A percentile compares a stretch with the other conserved stretches of the same genome.
phyloP scores from a whole-genome alignment of 2,329 filamentous ascomycete genomes.

The Phyllosticta citriasiana region DNA sequence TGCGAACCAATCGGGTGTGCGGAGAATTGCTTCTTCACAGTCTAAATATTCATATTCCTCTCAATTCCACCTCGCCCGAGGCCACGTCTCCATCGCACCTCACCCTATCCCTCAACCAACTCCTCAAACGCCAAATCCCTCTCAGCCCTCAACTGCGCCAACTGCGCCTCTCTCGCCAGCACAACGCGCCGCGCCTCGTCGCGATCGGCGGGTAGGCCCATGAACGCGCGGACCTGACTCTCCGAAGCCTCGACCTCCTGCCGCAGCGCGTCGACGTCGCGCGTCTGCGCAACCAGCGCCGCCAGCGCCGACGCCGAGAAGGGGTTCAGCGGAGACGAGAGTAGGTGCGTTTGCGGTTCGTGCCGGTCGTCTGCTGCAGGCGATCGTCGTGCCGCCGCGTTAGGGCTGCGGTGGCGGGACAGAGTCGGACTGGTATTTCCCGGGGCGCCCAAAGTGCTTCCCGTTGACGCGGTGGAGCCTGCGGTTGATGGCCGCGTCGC shows the following conservation, averaged over 20 bases:
- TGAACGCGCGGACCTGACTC: constrained; percentile 1
- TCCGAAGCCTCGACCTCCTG: background rate
- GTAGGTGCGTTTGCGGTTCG: background rate
- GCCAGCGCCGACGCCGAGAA: background rate
- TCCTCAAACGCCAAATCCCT: constrained; percentile 69
- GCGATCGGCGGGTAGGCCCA: constrained; percentile 50
- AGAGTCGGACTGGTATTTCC: background rate
- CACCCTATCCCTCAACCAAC: constrained; percentile 43
- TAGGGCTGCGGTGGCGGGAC: background rate
- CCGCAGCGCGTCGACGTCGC: constrained; percentile 1
- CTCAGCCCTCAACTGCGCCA: constrained; percentile 50
- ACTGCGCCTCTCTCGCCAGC: constrained; percentile 53
- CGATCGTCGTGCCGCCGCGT: background rate
- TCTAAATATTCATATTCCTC: too few relatives aligned
- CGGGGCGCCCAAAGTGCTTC: background rate
- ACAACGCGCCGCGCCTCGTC: constrained; percentile 61
- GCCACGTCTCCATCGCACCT: background rate
- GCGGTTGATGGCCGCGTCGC: background rate
- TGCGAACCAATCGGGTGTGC: too few relatives aligned
- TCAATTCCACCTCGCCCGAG: too few relatives aligned
- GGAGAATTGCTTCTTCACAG: too few relatives aligned
- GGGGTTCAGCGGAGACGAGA: background rate
- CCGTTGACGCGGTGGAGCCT: background rate
- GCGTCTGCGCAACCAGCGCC: background rate
- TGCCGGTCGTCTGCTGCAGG: background rate